Base-by-base conservation (phyloP, 129 eudicot genomes). In the Escallonia herrerae region DNA sequence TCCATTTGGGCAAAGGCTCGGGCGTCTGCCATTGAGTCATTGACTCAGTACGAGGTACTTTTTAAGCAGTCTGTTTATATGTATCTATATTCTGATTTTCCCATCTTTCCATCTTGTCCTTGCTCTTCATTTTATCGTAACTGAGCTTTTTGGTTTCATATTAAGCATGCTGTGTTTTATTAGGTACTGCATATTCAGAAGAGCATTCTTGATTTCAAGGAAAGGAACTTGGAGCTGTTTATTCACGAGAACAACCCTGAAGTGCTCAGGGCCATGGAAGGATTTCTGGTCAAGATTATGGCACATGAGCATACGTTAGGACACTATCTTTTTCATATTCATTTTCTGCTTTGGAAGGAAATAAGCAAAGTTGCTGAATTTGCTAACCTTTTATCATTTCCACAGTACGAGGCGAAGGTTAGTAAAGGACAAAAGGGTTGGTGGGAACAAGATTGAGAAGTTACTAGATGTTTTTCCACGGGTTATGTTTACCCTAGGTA, bases 361-460 rank as follows among this genome's bases (percentile, higher is more conserved):
- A 58, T 46, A 40, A 39, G 43, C 10, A 4, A 51, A 12, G 11
- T 60, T 62, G 39, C 64, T 64, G 40, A 46, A 43, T 15, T 22
- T 71, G 38, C 58, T 48, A n/a, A n/a, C 8, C 5, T 52, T 43
- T 56, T 47, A 6, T 44, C 50, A 14, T 51, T 74, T 61, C 58
- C 52, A 9, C 81, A 94, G 99, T 41, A 86, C 91, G 33, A 76
- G 99, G 67, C 80, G 84, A 74, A 86, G 99, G 79, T 71, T 84
- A 45, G 82, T 89, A 14, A 94, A 89, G 86, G 95, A 89, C 78
- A 94, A 82, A 75, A 84, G 84, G 72, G 72, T 72, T 64, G 63
- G 84, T 59, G 75, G 76, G 78, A 94, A 72, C 85, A 94, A 89
- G 83, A 82, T 89, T 78, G 94, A 89, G 83, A 94, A 94, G 83